A percentile compares a stretch with the other conserved stretches of the same genome.
Conservation (phyloP, 2,329 filamentous ascomycete species). For the Venturia effusa region DNA sequence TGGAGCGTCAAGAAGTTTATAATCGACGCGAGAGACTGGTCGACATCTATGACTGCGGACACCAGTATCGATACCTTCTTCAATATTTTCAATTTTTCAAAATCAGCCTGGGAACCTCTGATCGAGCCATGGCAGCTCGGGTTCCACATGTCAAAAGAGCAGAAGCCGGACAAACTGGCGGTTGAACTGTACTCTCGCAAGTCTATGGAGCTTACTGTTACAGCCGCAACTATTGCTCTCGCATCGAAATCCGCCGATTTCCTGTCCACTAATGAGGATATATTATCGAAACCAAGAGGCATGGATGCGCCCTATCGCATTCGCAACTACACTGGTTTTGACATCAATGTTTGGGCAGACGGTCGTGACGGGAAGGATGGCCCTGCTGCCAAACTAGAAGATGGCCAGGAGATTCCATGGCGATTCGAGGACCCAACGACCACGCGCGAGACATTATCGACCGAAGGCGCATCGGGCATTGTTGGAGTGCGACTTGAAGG, state of each 20-base stretch:
- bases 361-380: slow-evolving; percentile 57
- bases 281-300: slow-evolving; percentile 84
- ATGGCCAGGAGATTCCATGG: slow-evolving; percentile 90
- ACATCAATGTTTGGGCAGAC: slow-evolving; percentile 73
- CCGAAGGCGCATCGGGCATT: slow-evolving; percentile 68
- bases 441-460: slow-evolving; percentile 83
- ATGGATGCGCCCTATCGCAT: slow-evolving; percentile 88
- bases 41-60: slow-evolving; percentile 73
- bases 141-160: slow-evolving; percentile 72
- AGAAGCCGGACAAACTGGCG: slow-evolving; percentile 63
- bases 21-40: slow-evolving; percentile 82
- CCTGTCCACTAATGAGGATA: slow-evolving; percentile 76
- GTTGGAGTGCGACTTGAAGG: slow-evolving; percentile 80
- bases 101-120: slow-evolving; percentile 94
- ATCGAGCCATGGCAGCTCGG: slow-evolving; percentile 96
- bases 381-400: slow-evolving; percentile 67
- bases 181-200: slow-evolving; percentile 84
- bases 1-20: slow-evolving; percentile 86
- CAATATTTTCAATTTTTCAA: slow-evolving; percentile 98
- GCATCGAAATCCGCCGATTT: slow-evolving; percentile 90
- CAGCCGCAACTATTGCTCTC: slow-evolving; percentile 85
- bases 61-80: slow-evolving; percentile 87
- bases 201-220: slow-evolving; percentile 82
- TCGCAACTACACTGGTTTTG: slow-evolving; percentile 91
- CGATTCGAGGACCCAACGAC: slow-evolving; percentile 94